phyloP scores from a whole-genome alignment of 768 basidiomycete species.

The Naematelia encephala region DNA sequence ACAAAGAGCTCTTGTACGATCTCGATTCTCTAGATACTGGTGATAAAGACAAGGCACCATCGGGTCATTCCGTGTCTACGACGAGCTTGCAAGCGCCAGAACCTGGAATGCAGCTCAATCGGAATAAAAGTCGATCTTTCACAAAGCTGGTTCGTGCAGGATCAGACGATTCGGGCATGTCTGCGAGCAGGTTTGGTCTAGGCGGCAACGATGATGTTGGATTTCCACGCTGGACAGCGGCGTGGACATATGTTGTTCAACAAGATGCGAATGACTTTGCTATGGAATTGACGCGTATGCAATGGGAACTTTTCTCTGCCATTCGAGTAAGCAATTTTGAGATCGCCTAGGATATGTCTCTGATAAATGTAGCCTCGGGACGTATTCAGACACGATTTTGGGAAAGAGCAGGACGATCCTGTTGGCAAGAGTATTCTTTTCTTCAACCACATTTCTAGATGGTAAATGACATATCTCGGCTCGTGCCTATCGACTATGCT shows the following conservation, averaged over 20 bases:
- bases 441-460: constrained; percentile 79
- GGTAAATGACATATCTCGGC: too few relatives aligned
- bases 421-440: constrained; percentile 70
- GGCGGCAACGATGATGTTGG: constrained; percentile 5
- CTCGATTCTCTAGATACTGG: constrained; percentile 8
- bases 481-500: too few relatives aligned
- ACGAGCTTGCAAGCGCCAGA: too few relatives aligned
- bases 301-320: constrained; percentile 65
- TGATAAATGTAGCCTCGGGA: constrained; percentile 67
- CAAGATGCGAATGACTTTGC: constrained; percentile 59
- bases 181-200: constrained; percentile 1
- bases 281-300: constrained; percentile 76
- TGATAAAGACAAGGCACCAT: not conserved
- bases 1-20: constrained; percentile 21
- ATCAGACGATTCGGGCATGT: not conserved
- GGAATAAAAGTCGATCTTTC: not conserved
- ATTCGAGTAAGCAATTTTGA: constrained; percentile 63
- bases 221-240: constrained; percentile 12
- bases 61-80: not conserved
- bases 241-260: constrained; percentile 9
- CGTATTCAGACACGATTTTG: constrained; percentile 75
- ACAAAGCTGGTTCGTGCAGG: not conserved
- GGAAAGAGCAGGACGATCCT: constrained; percentile 62
- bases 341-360: not conserved
- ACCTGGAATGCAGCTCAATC: not conserved